phyloP scores from a whole-genome alignment of 1,284 basidiomycete genomes.

The Abortiporus biennis region DNA sequence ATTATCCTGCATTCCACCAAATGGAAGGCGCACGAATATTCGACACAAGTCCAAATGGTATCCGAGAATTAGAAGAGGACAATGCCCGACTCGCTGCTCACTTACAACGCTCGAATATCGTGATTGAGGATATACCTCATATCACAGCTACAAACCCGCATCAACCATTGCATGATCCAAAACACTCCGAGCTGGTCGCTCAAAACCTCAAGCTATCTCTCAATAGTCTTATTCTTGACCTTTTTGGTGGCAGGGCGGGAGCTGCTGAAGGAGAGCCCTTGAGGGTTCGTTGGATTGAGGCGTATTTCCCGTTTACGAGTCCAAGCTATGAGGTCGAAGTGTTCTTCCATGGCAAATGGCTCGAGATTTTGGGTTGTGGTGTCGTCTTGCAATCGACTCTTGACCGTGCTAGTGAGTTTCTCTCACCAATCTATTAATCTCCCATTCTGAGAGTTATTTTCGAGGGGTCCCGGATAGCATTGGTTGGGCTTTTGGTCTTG shows the following conservation, averaged over 20 bases:
- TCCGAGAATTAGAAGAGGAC: constrained; percentile 57
- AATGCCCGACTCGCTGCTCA: constrained; percentile 57
- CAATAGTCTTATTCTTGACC: constrained; percentile 79
- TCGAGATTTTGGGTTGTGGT: constrained; percentile 94
- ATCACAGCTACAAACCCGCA: constrained; percentile 74
- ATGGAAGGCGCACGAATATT: constrained; percentile 94
- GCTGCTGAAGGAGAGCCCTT: constrained; percentile 59
- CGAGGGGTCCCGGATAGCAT: constrained; percentile 78
- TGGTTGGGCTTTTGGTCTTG: constrained; percentile 98
- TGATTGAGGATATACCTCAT: constrained; percentile 84
- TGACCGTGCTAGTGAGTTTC: constrained; percentile 71
- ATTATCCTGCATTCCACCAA: constrained; percentile 99
- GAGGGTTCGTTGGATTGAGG: constrained; percentile 93
- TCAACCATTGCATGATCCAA: constrained; percentile 73
- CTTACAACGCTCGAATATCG: constrained; percentile 65
- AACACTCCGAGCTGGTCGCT: constrained; percentile 66
- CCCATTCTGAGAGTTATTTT: constrained; percentile 5
- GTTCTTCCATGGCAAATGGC: constrained; percentile 94
- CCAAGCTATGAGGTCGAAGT: constrained; percentile 99
- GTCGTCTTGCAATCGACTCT: constrained; percentile 89
- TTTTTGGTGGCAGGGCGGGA: constrained; percentile 66
- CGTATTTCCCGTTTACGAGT: constrained; percentile 96
- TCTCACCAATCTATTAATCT: no score
- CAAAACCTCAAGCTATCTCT: constrained; percentile 89
- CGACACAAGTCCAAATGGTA: constrained; percentile 40